Conservation (phyloP, 164 flowering plant species). For the Pachysandra terminalis region DNA sequence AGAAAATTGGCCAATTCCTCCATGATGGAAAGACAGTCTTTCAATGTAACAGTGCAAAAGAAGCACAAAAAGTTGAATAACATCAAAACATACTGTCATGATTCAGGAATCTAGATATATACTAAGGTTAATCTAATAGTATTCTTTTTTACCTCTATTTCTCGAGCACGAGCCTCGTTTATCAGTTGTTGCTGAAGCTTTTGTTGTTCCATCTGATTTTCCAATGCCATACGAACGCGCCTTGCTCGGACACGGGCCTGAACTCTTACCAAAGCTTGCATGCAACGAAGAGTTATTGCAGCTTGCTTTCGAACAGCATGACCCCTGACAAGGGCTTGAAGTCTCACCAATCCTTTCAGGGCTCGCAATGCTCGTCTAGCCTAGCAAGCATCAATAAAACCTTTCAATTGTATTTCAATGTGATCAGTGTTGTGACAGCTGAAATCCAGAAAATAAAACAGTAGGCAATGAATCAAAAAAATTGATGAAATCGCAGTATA, state of each 20-base stretch:
- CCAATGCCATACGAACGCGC: conserved; percentile 91
- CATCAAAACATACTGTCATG: neutral
- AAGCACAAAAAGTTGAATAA: too few relatives aligned
- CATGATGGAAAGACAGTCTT: too few relatives aligned
- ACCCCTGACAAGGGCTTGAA: conserved; percentile 97
- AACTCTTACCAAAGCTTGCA: conserved; percentile 99
- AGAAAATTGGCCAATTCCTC: too few relatives aligned
- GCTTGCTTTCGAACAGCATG: conserved; percentile 99
- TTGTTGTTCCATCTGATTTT: conserved; percentile 68
- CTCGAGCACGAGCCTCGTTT: conserved; percentile 74
- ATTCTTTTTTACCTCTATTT: conserved; percentile 63
- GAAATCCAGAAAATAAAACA: neutral
- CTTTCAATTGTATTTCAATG: neutral
- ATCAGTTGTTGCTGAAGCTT: conserved; percentile 71
- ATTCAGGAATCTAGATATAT: neutral
- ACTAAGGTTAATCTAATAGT: neutral
- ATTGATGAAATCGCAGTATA: neutral
- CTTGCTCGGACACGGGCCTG: conserved; percentile 99
- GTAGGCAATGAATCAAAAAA: neutral
- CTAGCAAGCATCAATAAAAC: conserved; percentile 30
- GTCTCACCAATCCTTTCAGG: conserved; percentile 91
- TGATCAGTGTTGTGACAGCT: neutral
- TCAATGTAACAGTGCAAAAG: too few relatives aligned
- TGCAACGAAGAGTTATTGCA: conserved; percentile 92
- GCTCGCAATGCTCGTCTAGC: conserved; percentile 96